Evolutionary conservation across 352 stramenopile genomes (phyloP).

Genomic region (Thraustochytrium sp.): DNA sequence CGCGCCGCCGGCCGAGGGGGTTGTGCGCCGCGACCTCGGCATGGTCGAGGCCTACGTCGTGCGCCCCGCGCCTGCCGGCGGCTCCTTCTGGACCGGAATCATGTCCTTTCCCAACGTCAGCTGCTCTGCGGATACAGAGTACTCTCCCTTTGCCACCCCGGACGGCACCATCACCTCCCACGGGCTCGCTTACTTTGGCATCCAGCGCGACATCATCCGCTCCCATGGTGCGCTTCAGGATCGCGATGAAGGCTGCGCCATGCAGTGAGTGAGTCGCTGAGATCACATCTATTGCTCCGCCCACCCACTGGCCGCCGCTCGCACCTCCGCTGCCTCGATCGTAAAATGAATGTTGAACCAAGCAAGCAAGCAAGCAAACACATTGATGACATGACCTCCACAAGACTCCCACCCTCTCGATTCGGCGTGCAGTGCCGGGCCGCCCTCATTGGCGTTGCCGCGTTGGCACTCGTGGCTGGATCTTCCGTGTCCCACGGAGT

Average conservation of each 20-base stretch:
- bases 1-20: background rate
- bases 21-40: background rate
- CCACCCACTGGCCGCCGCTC: too few species aligned
- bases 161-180: background rate
- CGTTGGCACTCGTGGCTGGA: too few species aligned
- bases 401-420: too few species aligned
- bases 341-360: too few species aligned
- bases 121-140: background rate
- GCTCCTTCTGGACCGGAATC: background rate
- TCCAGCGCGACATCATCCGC: conserved; percentile 6
- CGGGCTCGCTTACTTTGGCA: background rate
- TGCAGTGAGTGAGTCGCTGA: too few species aligned
- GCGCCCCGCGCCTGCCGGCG: background rate
- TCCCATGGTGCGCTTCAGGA: background rate
- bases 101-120: conserved; percentile 10
- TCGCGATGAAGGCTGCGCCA: background rate
- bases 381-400: too few species aligned
- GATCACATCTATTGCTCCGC: too few species aligned
- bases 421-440: too few species aligned
- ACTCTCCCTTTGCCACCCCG: background rate
- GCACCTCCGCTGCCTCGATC: too few species aligned
- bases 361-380: too few species aligned
- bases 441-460: too few species aligned
- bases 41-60: conserved; percentile 30
- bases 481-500: too few species aligned